These are phyloP conservation scores for Ottelia alismoides DNA, from an alignment of 106 monocot genomes.

Conservation along the genomic window DNA sequence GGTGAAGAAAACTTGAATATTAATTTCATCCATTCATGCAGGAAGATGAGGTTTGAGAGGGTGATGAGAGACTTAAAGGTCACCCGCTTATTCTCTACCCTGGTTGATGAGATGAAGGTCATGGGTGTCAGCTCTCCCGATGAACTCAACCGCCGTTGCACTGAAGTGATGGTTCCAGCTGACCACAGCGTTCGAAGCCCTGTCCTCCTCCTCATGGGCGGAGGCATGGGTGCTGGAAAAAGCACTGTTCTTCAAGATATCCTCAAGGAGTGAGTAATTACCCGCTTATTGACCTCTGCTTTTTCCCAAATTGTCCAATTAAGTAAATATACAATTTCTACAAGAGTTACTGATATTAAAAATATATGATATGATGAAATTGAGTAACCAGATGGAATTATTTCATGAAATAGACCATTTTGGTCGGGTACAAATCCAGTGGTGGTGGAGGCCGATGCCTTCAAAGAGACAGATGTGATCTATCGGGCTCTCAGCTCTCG, in stretches of 20 bases:
- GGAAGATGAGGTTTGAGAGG: constrained; percentile 77
- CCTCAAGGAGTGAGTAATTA: constrained; percentile 66
- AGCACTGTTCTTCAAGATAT: constrained; percentile 91
- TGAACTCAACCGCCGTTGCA: constrained; percentile 7
- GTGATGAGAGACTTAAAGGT: constrained; percentile 63
- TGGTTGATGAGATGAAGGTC: constrained; percentile 87
- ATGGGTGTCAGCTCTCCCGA: constrained; percentile 32
- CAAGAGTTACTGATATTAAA: too few relatives aligned
- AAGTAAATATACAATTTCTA: too few relatives aligned
- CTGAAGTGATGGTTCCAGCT: constrained; percentile 78
- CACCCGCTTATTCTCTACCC: constrained; percentile 64
- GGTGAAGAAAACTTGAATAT: too few relatives aligned
- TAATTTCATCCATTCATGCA: constrained; percentile 12
- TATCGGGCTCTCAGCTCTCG: constrained; percentile 76
- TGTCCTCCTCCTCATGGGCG: constrained; percentile 88
- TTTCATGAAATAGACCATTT: too few relatives aligned
- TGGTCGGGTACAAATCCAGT: constrained; percentile 63
- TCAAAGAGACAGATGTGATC: constrained; percentile 88
- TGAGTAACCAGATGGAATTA: too few relatives aligned
- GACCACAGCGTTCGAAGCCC: constrained; percentile 71
- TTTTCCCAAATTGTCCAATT: too few relatives aligned
- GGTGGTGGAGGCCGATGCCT: constrained; percentile 90
- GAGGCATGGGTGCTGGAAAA: constrained; percentile 95
- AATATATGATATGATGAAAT: too few relatives aligned
- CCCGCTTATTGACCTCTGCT: too few relatives aligned